Base-by-base conservation (phyloP, 768 basidiomycete genomes). In the Naganishia antarctica region DNA sequence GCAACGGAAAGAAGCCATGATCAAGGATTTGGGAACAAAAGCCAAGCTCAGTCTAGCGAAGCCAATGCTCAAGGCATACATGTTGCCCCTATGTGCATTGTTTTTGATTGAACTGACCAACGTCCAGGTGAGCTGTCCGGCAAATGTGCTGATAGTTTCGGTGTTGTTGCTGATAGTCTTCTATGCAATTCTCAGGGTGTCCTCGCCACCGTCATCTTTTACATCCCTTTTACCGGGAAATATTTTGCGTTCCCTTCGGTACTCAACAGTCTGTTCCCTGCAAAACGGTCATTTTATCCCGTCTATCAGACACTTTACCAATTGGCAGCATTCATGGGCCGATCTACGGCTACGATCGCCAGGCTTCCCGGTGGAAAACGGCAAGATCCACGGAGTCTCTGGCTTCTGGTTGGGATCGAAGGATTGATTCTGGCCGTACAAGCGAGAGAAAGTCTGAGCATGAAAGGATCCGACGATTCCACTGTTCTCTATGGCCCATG, bases 141-240 rank as follows among this genome's bases (percentile, higher is more conserved):
- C 4, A 32, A 44, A 15, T 5, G 18, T n/a, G 18, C 6, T 13
- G 21, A 15, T 9, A 7, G 23, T 2, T n/a, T 12, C 3, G 18
- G 23, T 29, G 18, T 31, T 8, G 37, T 21, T n/a, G 11, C 49
- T 34, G 16, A 57, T 15, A 34, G 4, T 12, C 34, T 6, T 49
- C 28, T 16, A 43, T 28, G 6, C 15, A 18, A 7, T 15, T 16
- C 7, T 21, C 46, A 64, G 63, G 63, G 63, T 11, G 63, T 64
- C 29, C 26, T 64, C 32, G 63, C 63, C 25, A 64, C 63, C 9
- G 57, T 64, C 45, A 64, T 64, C 63, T 64, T 64, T 41, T 64
- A 64, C 46, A 49, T 64, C 12, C 63, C 63, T 0, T 64, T 64
- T 32, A 46, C 57, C 18, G 44, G 34, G 1, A 64, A 37, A 6